phyloP scores from a whole-genome alignment of 2,329 filamentous ascomycete genomes.

The Talaromyces sp. region DNA sequence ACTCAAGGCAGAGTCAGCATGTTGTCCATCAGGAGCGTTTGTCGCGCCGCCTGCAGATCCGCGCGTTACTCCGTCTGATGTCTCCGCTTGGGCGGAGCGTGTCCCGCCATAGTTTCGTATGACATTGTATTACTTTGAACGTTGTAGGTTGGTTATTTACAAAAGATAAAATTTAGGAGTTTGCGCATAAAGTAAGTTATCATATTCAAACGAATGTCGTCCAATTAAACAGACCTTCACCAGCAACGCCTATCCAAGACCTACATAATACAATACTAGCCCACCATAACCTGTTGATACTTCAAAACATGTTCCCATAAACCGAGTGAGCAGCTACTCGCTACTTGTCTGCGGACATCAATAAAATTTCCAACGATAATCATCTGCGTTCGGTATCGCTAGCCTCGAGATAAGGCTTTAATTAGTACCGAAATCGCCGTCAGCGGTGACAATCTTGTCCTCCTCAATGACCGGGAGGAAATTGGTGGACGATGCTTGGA shows the following conservation, averaged over 20 bases:
- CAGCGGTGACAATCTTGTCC: slow-evolving; percentile 63
- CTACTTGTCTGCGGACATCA: background rate
- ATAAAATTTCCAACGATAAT: no score
- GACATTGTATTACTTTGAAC: background rate
- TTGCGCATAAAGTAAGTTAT: background rate
- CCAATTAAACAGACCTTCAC: background rate
- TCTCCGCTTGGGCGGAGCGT: background rate
- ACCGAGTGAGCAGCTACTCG: background rate
- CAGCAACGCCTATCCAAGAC: background rate
- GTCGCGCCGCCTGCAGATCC: slow-evolving; percentile 9
- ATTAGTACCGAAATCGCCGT: slow-evolving; percentile 21
- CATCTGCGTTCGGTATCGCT: background rate
- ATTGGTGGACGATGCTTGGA: slow-evolving; percentile 60
- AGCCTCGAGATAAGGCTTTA: background rate
- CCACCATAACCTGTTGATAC: background rate
- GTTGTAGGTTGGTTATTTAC: no score
- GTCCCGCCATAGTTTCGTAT: slow-evolving; percentile 1
- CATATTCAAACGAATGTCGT: background rate
- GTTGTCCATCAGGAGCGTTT: background rate
- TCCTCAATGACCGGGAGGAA: slow-evolving; percentile 70
- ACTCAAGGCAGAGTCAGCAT: background rate
- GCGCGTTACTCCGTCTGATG: background rate
- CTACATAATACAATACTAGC: slow-evolving; percentile 4
- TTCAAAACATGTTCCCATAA: background rate
- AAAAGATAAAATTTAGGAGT: background rate